Conservation (phyloP, 495 filamentous ascomycete genomes). For the Cercophora newfieldiana region DNA sequence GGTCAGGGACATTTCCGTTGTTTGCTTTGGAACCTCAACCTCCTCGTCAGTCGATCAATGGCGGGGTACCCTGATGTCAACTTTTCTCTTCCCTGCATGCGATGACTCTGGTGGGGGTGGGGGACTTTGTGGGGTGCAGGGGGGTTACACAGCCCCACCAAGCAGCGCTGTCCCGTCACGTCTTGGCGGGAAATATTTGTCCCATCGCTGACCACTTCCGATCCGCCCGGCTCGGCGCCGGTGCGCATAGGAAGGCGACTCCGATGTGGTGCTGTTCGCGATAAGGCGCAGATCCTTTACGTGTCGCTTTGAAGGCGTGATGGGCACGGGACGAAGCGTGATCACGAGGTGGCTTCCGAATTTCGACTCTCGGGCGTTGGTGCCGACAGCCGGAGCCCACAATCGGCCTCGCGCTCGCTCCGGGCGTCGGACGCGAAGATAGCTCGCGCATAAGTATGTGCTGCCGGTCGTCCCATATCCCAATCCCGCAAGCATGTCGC, state of each 20-base stretch:
- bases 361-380: background rate
- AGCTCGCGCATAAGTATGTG: background rate
- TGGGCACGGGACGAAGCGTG: background rate
- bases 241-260: background rate
- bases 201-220: constrained; percentile 10
- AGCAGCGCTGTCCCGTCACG: background rate
- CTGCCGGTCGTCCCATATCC: background rate
- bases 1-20: constrained; percentile 69
- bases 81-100: constrained; percentile 7
- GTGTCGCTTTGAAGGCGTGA: too few species aligned
- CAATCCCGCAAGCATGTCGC: background rate
- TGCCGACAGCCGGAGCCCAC: background rate
- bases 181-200: constrained; percentile 10
- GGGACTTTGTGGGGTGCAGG: constrained; percentile 11
- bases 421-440: background rate
- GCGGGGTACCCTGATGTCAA: constrained; percentile 11
- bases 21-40: background rate
- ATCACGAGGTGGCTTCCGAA: background rate
- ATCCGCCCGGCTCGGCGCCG: constrained; percentile 9
- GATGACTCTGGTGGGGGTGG: constrained; percentile 2
- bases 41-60: background rate
- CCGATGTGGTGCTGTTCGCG: constrained; percentile 1
- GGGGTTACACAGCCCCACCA: too few species aligned
- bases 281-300: background rate
- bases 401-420: background rate